phyloP scores from a whole-genome alignment of 768 basidiomycete genomes.

The Zangia roseola region DNA sequence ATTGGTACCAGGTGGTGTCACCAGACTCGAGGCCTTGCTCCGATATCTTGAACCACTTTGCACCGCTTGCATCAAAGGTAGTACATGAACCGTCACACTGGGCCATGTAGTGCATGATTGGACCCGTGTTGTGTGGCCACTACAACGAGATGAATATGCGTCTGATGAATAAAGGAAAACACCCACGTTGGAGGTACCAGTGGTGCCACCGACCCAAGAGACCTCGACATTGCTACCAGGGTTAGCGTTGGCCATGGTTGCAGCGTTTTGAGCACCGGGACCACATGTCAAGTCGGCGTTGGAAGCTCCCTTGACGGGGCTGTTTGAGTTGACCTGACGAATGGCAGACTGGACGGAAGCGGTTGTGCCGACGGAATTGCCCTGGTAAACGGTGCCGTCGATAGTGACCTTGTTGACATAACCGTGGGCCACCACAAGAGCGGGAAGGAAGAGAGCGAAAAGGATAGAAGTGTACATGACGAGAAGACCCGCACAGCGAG shows the following conservation, averaged over 20 bases:
- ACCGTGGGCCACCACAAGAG: conserved; percentile 30
- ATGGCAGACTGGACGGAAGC: conserved; percentile 35
- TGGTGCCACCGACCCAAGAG: conserved; percentile 47
- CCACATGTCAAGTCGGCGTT: conserved; percentile 64
- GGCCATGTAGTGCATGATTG: conserved; percentile 73
- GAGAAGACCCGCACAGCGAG: conserved; percentile 26
- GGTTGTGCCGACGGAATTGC: conserved; percentile 29
- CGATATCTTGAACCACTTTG: conserved; percentile 76
- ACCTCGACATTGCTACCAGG: conserved; percentile 56
- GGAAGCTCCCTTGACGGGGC: conserved; percentile 53
- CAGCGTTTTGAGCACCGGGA: conserved; percentile 44
- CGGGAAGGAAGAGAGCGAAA: conserved; percentile 19
- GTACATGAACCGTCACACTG: conserved; percentile 55
- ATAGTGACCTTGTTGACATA: conserved; percentile 26
- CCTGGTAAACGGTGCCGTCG: conserved; percentile 28
- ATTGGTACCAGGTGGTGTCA: conserved; percentile 48
- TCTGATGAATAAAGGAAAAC: background rate
- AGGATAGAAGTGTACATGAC: conserved; percentile 16
- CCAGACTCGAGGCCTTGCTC: conserved; percentile 43
- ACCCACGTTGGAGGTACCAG: conserved; percentile 31
- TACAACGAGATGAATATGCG: conserved; percentile 8
- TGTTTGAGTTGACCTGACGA: conserved; percentile 41
- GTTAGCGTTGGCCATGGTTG: conserved; percentile 49
- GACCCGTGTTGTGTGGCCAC: conserved; percentile 61
- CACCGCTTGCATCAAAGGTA: conserved; percentile 50